A percentile compares a stretch with the other conserved stretches of the same genome.
These are phyloP conservation scores for Salix purpurea DNA, from an alignment of 345 rosid genomes.

Conservation along the genomic window DNA sequence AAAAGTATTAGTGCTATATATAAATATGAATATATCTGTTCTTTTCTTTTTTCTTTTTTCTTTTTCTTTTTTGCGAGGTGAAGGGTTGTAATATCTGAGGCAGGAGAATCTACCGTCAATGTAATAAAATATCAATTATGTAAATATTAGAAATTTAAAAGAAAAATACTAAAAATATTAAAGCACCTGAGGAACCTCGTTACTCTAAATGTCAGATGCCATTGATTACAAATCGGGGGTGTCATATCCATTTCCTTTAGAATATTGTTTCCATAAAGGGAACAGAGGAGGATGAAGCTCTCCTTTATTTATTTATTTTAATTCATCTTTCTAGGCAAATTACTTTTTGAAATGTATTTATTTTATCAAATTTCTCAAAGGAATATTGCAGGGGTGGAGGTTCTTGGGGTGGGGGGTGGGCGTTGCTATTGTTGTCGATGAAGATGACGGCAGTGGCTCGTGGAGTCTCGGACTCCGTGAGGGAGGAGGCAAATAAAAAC, in stretches of 20 bases:
- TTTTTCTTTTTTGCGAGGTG: neutral
- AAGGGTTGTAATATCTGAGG: neutral
- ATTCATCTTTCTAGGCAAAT: constrained; percentile 32
- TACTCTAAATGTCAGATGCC: neutral
- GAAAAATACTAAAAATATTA: neutral
- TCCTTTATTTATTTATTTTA: neutral
- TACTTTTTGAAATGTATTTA: neutral
- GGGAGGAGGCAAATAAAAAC: constrained; percentile 1
- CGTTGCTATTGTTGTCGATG: neutral
- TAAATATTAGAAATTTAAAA: neutral
- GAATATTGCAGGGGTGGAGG: neutral
- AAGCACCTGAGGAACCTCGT: neutral
- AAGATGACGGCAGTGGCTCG: constrained; percentile 54
- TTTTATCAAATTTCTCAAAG: too few relatives aligned
- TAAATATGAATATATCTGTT: constrained; percentile 15
- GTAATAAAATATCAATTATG: constrained; percentile 7
- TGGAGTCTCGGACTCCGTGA: constrained; percentile 60
- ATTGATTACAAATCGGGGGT: neutral
- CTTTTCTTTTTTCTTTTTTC: neutral
- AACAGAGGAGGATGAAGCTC: constrained; percentile 27
- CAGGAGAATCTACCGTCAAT: neutral
- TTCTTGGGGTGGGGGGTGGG: neutral
- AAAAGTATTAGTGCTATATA: neutral
- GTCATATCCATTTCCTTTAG: neutral
- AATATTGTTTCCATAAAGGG: constrained; percentile 23